Evolutionary conservation across 768 basidiomycete genomes (phyloP), one percentile per base, ranked within the genome.

Genomic region (Mycena polygramma): DNA sequence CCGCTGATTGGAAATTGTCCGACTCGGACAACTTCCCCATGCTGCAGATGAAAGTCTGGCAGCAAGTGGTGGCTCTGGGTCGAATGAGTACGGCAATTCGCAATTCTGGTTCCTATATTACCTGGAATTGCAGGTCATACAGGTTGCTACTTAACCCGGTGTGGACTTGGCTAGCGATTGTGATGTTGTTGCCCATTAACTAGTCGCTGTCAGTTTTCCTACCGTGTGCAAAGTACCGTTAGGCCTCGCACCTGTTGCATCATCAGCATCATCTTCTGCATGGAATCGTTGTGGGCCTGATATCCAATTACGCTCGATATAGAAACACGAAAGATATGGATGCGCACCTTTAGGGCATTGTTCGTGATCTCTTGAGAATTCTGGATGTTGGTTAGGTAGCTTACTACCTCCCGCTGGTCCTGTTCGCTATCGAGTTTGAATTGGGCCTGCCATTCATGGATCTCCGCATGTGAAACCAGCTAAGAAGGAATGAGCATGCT

Each of bases 1-100:
- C 87, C 87, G 49, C 84, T 84, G 57, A 88, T 83, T 10, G 89
- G 87, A 60, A 84, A 84, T 26, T 83, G 78, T 19, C 87, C 84
- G 37, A 87, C 77, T 66, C 87, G 81, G 20, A 78, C 78, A 14
- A 89, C 89, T 77, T 90, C 89, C 7, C 88, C 88, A 7, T 83
- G 82, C 60, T 82, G 79, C 39, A 90, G 82, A 68, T 89, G 78
- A 68, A 86, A 81, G 37, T 88, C 81, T 0, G 87, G 87, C 57
- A 89, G 81, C 26, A 90, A 79, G 58, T 82, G 79, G 1, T 82
- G 81, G 17, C 86, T 83, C n/a, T 80, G 30, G 30, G 30, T 30
- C 30, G 6, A 30, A 30, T 30, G 30, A 30, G 30, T 30, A 30
- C 30, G 30, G 30, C 30, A 30, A 30, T 30, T 30, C 30, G 30